Percentiles rank a stretch among this genome's conserved stretches.
Evolutionary conservation across 2,329 filamentous ascomycete species (phyloP).

Genomic region (Graphiopsis chlorocephala): DNA sequence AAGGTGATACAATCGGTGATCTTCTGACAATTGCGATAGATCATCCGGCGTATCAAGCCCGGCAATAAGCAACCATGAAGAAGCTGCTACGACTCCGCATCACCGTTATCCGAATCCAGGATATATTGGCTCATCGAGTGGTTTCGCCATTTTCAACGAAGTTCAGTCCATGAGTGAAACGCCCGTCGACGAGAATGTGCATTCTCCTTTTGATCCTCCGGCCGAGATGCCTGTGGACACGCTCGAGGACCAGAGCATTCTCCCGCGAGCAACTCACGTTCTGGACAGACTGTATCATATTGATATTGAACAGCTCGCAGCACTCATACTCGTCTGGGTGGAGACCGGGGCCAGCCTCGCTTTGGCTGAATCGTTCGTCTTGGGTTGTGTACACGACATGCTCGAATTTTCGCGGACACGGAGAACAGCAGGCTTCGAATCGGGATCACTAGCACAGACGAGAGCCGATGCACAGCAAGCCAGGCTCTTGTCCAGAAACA

Average conservation of each 20-base stretch:
- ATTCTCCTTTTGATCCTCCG: constrained; percentile 1
- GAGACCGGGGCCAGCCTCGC: constrained; percentile 29
- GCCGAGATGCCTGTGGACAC: not conserved
- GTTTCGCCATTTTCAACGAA: constrained; percentile 34
- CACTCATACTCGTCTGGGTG: constrained; percentile 28
- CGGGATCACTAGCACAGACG: constrained; percentile 11
- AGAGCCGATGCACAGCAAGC: not conserved
- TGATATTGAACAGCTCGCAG: constrained; percentile 19
- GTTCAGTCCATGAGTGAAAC: constrained; percentile 23
- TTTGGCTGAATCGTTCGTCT: constrained; percentile 26
- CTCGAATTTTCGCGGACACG: constrained; percentile 14
- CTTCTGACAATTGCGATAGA: not conserved
- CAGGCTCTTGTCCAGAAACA: constrained; percentile 1
- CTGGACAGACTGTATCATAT: not conserved
- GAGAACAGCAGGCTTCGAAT: constrained; percentile 7
- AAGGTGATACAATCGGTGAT: not conserved
- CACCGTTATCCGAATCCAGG: constrained; percentile 36
- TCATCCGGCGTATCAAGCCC: constrained; percentile 13
- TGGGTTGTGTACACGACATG: constrained; percentile 25
- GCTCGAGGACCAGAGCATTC: constrained; percentile 5
- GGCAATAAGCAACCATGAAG: constrained; percentile 15
- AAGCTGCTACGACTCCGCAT: constrained; percentile 12
- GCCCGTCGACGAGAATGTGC: not conserved
- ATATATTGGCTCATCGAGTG: constrained; percentile 34
- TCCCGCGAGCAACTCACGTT: not conserved